Evolutionary conservation across 805 yeast genomes (phyloP).

Genomic region (Myxozyma vanderwaltii): DNA sequence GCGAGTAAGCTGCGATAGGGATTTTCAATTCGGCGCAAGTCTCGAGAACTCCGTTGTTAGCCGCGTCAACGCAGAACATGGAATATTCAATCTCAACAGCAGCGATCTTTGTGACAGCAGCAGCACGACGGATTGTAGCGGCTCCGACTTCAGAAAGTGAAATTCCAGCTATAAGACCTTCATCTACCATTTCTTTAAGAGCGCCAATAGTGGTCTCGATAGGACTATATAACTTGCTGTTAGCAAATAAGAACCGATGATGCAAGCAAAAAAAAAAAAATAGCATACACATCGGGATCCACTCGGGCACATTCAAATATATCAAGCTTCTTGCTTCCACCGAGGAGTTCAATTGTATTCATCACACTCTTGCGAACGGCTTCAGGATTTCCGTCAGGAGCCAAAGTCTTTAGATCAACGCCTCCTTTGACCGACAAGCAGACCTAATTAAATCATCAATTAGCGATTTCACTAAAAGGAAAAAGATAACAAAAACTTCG

Average conservation of each 20-base stretch:
- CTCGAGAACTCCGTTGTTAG: constrained; percentile 62
- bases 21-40: constrained; percentile 61
- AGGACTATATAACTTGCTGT: constrained; percentile 44
- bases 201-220: constrained; percentile 62
- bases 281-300: constrained; percentile 46
- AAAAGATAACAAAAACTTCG: too few species aligned
- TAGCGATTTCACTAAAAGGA: too few species aligned
- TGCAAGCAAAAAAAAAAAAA: too few species aligned
- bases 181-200: constrained; percentile 58
- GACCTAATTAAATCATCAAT: constrained; percentile 6
- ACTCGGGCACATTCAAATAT: constrained; percentile 75
- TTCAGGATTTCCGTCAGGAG: constrained; percentile 44
- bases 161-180: constrained; percentile 67
- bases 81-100: constrained; percentile 82
- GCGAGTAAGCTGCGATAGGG: constrained; percentile 80
- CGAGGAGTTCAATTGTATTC: constrained; percentile 35
- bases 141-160: constrained; percentile 75
- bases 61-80: constrained; percentile 61
- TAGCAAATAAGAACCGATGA: neutral
- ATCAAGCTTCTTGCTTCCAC: constrained; percentile 54
- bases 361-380: constrained; percentile 20
- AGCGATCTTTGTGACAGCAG: constrained; percentile 55
- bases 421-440: constrained; percentile 64
- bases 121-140: constrained; percentile 61
- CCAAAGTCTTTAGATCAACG: constrained; percentile 40